Evolutionary conservation across 2,329 filamentous ascomycete species (phyloP).

Genomic region (Penicillium sp.): DNA sequence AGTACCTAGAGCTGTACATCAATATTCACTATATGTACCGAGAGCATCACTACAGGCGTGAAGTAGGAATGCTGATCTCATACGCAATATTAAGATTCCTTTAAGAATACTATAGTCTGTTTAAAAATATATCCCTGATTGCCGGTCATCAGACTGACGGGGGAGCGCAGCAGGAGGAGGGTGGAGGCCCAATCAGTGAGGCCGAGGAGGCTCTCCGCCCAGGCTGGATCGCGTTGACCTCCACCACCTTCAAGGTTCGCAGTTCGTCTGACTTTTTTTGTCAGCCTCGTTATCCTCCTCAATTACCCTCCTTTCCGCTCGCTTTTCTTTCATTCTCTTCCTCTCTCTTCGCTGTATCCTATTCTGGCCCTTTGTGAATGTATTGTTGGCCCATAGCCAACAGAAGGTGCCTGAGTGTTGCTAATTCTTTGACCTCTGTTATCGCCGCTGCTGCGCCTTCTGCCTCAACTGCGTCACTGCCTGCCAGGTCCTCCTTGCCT

Average conservation of each 20-base stretch:
- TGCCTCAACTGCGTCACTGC: constrained; percentile 21
- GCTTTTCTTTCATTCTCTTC: constrained; percentile 13
- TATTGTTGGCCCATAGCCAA: constrained; percentile 36
- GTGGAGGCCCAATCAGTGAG: constrained; percentile 28
- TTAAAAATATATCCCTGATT: not conserved
- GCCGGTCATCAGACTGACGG: constrained; percentile 11
- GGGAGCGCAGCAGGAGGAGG: constrained; percentile 2
- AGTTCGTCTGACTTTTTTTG: constrained; percentile 20
- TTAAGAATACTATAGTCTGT: not conserved
- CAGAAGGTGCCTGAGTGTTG: constrained; percentile 37
- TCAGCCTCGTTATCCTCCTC: constrained; percentile 12
- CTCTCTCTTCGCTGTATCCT: constrained; percentile 17
- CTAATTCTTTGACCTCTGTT: constrained; percentile 26
- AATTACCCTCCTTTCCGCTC: constrained; percentile 3
- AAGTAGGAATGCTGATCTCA: not conserved
- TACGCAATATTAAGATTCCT: not conserved
- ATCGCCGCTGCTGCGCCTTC: constrained; percentile 18
- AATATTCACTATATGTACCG: not conserved
- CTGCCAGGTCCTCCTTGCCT: constrained; percentile 16
- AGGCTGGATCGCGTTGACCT: not conserved
- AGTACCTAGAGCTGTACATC: not conserved
- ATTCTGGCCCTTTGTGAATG: constrained; percentile 38
- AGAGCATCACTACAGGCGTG: not conserved
- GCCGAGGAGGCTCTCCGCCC: constrained; percentile 12
- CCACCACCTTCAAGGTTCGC: constrained; percentile 1